Conservation (phyloP, 2,329 filamentous ascomycete genomes). For the Trichoderma oligosporum region DNA sequence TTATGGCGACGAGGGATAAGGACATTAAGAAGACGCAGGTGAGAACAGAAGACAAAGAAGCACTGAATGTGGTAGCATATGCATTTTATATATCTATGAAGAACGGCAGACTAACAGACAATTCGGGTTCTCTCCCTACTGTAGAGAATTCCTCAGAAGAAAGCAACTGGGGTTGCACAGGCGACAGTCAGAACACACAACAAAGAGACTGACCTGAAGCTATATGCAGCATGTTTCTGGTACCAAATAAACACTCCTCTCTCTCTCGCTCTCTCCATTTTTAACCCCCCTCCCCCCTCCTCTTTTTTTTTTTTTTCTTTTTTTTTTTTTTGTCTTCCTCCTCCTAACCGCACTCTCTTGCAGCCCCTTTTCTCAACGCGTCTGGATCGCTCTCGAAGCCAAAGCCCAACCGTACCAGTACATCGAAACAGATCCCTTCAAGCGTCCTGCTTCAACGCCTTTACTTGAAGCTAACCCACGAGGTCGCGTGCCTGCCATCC, state of each 20-base stretch:
- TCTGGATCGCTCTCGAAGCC: constrained; percentile 83
- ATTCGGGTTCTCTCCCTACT: neutral
- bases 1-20: constrained; percentile 60
- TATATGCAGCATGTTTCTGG: constrained; percentile 85
- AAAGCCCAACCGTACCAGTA: constrained; percentile 80
- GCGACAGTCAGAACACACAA: constrained; percentile 66
- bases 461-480: constrained; percentile 73
- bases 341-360: neutral
- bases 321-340: neutral
- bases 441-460: constrained; percentile 53
- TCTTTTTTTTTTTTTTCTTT: neutral
- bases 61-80: neutral
- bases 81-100: too few species aligned
- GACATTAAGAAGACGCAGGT: constrained; percentile 54
- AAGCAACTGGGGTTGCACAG: constrained; percentile 67
- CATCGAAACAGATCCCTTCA: constrained; percentile 78
- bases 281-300: neutral
- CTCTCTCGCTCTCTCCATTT: constrained; percentile 24
- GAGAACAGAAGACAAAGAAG: neutral
- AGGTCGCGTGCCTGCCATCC: constrained; percentile 71
- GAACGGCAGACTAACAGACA: neutral
- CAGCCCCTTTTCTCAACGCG: constrained; percentile 79
- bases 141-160: constrained; percentile 68
- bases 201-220: constrained; percentile 67
- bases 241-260: constrained; percentile 37